Conservation (phyloP, 2,329 filamentous ascomycete genomes). For the Penicillium brevicompactum region DNA sequence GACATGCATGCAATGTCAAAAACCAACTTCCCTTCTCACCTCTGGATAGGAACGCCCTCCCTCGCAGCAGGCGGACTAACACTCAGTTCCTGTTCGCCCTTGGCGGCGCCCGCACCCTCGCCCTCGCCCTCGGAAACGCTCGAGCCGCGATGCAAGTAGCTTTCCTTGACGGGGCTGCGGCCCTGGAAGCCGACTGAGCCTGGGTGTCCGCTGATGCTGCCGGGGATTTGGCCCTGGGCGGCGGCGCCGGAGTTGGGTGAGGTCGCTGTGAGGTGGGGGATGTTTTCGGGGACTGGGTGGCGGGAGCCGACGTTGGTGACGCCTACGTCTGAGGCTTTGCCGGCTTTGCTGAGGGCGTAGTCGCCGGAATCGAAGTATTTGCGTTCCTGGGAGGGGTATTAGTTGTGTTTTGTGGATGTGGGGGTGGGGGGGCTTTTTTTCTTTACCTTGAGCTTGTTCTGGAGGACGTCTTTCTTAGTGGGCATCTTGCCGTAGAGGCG, state of each 20-base stretch:
- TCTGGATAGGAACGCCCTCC: constrained; percentile 66
- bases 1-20: constrained; percentile 18
- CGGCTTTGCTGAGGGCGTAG: constrained; percentile 95
- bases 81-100: constrained; percentile 40
- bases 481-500: constrained; percentile 97
- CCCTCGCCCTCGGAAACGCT: constrained; percentile 58
- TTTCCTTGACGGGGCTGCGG: constrained; percentile 88
- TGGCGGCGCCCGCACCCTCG: constrained; percentile 30
- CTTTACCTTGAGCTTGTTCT: constrained; percentile 87
- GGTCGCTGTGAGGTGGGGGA: constrained; percentile 81
- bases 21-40: constrained; percentile 42
- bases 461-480: constrained; percentile 91
- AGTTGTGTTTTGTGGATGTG: not conserved
- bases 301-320: constrained; percentile 92
- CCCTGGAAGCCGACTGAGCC: constrained; percentile 53
- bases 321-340: constrained; percentile 91
- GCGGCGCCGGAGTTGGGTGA: constrained; percentile 44
- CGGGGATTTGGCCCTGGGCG: constrained; percentile 41
- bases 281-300: constrained; percentile 93
- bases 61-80: constrained; percentile 48
- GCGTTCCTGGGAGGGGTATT: constrained; percentile 65
- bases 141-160: constrained; percentile 80
- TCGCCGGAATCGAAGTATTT: constrained; percentile 98
- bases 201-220: constrained; percentile 46
- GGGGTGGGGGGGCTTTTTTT: not conserved